Evolutionary conservation across 768 basidiomycete species (phyloP).

Genomic region (Scleroderma bovista): DNA sequence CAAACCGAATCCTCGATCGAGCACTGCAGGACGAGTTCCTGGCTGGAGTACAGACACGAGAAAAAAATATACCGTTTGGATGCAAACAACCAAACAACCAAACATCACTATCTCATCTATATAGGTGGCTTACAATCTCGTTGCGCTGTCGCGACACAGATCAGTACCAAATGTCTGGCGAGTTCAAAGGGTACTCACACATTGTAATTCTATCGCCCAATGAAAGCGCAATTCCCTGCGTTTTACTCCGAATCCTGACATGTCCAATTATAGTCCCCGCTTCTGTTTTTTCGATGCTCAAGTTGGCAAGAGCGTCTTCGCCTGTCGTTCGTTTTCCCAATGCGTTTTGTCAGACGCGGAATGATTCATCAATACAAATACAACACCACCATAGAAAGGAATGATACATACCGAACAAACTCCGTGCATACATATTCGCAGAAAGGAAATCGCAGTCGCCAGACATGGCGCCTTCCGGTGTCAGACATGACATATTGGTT

Average conservation of each 20-base stretch:
- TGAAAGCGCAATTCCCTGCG: slow-evolving; percentile 93
- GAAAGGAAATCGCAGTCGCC: slow-evolving; percentile 97
- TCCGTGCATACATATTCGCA: slow-evolving; percentile 94
- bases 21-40: too few species aligned
- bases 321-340: too few species aligned
- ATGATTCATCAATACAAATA: too few species aligned
- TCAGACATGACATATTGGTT: slow-evolving; percentile 97
- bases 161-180: too few species aligned
- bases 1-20: too few species aligned
- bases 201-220: slow-evolving; percentile 85
- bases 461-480: slow-evolving; percentile 79
- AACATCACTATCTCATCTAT: not conserved
- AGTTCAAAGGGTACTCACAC: too few species aligned
- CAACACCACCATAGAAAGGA: too few species aligned
- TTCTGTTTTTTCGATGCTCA: slow-evolving; percentile 86
- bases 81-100: too few species aligned
- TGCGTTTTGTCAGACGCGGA: too few species aligned
- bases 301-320: slow-evolving; percentile 93
- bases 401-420: slow-evolving; percentile 75
- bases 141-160: slow-evolving; percentile 29
- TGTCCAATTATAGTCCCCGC: slow-evolving; percentile 82
- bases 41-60: too few species aligned
- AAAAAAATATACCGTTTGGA: too few species aligned
- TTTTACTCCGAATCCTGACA: slow-evolving; percentile 94
- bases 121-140: slow-evolving; percentile 36